Percentiles rank a stretch among this genome's conserved stretches.
Evolutionary conservation across 1,139 yeast species (phyloP).

Genomic region (Saccharomyces hybrid): DNA sequence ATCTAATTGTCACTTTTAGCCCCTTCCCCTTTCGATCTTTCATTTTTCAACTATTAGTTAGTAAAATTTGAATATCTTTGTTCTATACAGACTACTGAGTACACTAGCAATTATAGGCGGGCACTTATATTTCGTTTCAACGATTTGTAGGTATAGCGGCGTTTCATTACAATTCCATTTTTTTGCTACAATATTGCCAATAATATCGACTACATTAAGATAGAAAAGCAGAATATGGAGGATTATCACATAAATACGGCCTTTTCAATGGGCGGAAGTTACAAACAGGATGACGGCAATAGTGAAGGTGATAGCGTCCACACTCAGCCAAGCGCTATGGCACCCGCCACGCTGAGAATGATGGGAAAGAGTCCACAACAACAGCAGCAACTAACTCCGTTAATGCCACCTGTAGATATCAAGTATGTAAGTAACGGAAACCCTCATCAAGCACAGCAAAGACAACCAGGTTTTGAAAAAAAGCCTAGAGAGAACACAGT

Average conservation of each 20-base stretch:
- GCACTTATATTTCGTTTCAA: background rate
- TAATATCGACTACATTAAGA: too few relatives aligned
- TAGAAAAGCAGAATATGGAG: conserved; percentile 12
- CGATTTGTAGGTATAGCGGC: background rate
- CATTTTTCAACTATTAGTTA: background rate
- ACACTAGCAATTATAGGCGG: background rate
- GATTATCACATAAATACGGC: conserved; percentile 31
- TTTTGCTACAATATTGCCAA: background rate
- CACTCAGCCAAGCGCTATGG: conserved; percentile 29
- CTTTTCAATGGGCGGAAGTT: conserved; percentile 24
- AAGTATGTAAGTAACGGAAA: background rate
- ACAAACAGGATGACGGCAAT: background rate
- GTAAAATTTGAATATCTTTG: background rate
- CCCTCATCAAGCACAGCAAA: conserved; percentile 4
- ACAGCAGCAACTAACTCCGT: conserved; percentile 18
- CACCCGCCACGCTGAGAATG: conserved; percentile 72
- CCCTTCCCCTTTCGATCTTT: background rate
- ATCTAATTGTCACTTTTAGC: background rate
- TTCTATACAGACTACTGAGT: background rate
- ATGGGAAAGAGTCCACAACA: conserved; percentile 38
- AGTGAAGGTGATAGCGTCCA: background rate
- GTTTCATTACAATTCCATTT: background rate
- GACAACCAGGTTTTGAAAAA: background rate
- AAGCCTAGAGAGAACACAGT: background rate
- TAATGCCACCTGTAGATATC: conserved; percentile 8